Base-by-base conservation (phyloP, 345 rosid species). In the Gossypioides kirkii region DNA sequence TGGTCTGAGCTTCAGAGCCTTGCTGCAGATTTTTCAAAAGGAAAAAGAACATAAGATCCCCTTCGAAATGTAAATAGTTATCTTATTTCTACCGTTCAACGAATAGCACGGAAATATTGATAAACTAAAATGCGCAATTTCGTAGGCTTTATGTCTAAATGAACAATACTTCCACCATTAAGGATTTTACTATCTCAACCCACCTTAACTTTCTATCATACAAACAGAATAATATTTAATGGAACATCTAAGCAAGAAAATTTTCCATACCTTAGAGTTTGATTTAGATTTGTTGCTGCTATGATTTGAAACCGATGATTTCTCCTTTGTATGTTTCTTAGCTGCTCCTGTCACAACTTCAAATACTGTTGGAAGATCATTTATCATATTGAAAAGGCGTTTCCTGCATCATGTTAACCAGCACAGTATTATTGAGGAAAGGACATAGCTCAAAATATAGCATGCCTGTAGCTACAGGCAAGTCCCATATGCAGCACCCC, bases 281-380 rank as follows among this genome's bases (percentile, higher is more conserved):
- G 92, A 85, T 77, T 89, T 91, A 73, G 96, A 86, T 73, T 87
- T 85, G 82, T 80, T 87, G 85, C 87, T 84, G 76, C 89, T 88
- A 60, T 87, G 84, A 81, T 91, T 91, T 69, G 95, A 80, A 71
- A 76, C 84, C 53, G 90, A 82, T 6, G 88, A 80, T 67, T 91
- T 90, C 36, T 87, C 94, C 79, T 84, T 89, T 12, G 83, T 69
- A 69, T 81, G 90, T 78, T 87, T 88, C 94, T 88, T 87, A 13
- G 83, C 82, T 41, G 80, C 62, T 62, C 94, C 96, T 26, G 87
- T 80, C 47, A 91, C 97, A 71, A 90, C 82, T 86, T 93, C 97
- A 79, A 84, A 93, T 76, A 93, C 84, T 41, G 97, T 90, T 36
- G 92, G 96, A 74, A 90, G 94, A 1, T 91, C 97, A 79, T 93